Percentiles rank a stretch among this genome's conserved stretches.
These are phyloP conservation scores for Yamadazyma paraphyllophila DNA, from an alignment of 805 yeast genomes.

Conservation along the genomic window DNA sequence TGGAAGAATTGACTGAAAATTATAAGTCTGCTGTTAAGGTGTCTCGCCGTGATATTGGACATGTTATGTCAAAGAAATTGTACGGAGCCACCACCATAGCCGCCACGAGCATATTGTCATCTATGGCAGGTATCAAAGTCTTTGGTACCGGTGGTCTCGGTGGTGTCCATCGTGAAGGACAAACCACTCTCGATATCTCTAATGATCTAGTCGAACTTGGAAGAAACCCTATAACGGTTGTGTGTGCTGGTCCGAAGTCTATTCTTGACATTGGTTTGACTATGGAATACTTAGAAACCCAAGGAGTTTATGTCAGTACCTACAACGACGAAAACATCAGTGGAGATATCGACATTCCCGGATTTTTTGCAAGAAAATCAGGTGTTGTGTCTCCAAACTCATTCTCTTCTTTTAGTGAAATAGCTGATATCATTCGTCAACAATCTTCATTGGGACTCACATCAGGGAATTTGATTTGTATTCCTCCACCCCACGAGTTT, in stretches of 20 bases:
- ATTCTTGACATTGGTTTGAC: slow-evolving; percentile 79
- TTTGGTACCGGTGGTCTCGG: slow-evolving; percentile 95
- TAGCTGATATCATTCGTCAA: slow-evolving; percentile 59
- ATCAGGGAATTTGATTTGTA: slow-evolving; percentile 75
- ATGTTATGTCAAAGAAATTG: slow-evolving; percentile 58
- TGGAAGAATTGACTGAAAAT: slow-evolving; percentile 49
- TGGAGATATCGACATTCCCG: slow-evolving; percentile 54
- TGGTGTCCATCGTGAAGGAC: slow-evolving; percentile 83
- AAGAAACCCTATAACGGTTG: slow-evolving; percentile 82
- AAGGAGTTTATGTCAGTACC: slow-evolving; percentile 85
- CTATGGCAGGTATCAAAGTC: slow-evolving; percentile 71
- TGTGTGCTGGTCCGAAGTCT: slow-evolving; percentile 88
- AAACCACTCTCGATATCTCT: slow-evolving; percentile 72
- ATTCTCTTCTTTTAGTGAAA: slow-evolving; percentile 50
- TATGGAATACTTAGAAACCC: slow-evolving; percentile 83
- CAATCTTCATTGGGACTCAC: slow-evolving; percentile 47
- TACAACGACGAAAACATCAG: slow-evolving; percentile 37
- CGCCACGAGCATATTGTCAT: slow-evolving; percentile 79
- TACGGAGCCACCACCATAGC: slow-evolving; percentile 91
- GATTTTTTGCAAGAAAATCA: slow-evolving; percentile 76
- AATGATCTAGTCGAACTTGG: slow-evolving; percentile 87
- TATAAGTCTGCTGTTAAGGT: slow-evolving; percentile 51
- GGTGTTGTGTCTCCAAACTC: slow-evolving; percentile 70
- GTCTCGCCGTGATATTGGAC: slow-evolving; percentile 77
- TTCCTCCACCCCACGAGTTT: slow-evolving; percentile 70